Conservation (phyloP, 768 basidiomycete species). For the Mrakia blollopis region DNA sequence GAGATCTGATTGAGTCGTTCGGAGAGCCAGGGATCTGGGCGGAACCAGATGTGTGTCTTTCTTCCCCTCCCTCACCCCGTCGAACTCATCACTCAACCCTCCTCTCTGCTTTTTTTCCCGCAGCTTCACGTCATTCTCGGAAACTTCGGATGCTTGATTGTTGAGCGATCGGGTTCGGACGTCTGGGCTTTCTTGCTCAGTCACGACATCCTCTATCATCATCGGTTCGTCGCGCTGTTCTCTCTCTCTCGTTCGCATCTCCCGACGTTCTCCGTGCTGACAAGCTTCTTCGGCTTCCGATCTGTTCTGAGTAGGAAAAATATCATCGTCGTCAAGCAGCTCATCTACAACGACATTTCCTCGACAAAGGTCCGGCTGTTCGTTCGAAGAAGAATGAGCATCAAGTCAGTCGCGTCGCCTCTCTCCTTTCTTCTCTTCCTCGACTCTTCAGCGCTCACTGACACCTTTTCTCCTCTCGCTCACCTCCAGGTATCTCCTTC, state of each 20-base stretch:
- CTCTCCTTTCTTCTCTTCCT: conserved; percentile 50
- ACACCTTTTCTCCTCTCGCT: conserved; percentile 57
- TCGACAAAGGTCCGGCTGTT: conserved; percentile 73
- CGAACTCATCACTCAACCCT: background rate
- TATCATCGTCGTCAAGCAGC: conserved; percentile 84
- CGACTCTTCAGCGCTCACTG: background rate
- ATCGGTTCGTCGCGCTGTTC: conserved; percentile 43
- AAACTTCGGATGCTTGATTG: conserved; percentile 86
- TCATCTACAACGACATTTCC: conserved; percentile 95
- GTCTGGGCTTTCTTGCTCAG: conserved; percentile 55
- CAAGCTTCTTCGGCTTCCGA: background rate
- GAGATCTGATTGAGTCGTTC: conserved; percentile 95
- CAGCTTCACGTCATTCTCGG: conserved; percentile 96
- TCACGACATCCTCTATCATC: conserved; percentile 50
- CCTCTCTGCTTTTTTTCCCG: background rate
- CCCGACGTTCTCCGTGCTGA: background rate
- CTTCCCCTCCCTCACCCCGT: background rate
- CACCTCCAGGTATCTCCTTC: conserved; percentile 81
- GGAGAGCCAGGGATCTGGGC: conserved; percentile 98
- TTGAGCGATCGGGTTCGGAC: conserved; percentile 90
- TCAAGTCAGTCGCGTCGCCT: conserved; percentile 43
- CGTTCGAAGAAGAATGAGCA: conserved; percentile 50
- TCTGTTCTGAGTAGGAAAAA: conserved; percentile 58
- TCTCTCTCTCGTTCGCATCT: conserved; percentile 45
- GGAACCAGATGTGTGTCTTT: conserved; percentile 72